Conservation (phyloP, 2,329 filamentous ascomycete species). For the Colletotrichum coccodes region DNA sequence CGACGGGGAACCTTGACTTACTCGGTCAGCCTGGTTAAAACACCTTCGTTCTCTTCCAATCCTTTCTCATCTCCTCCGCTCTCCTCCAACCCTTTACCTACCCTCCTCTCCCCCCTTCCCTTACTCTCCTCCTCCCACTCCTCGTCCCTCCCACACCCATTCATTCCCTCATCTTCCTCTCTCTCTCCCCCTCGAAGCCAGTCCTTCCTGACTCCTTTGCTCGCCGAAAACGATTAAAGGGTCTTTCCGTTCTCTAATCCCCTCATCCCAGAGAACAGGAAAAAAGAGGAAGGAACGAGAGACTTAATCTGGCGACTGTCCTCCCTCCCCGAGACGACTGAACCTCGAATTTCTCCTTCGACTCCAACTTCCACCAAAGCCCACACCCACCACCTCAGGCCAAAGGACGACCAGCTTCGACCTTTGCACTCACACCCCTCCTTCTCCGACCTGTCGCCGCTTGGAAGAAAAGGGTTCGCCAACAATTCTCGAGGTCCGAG, state of each 20-base stretch:
- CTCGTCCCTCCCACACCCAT: conserved; percentile 55
- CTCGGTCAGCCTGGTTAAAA: conserved; percentile 47
- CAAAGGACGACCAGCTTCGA: conserved; percentile 4
- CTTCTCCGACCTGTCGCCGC: conserved; percentile 34
- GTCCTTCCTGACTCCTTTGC: conserved; percentile 56
- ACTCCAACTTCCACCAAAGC: conserved; percentile 12
- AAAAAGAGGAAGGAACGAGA: conserved; percentile 35
- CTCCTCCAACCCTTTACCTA: conserved; percentile 62
- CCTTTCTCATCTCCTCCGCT: conserved; percentile 64
- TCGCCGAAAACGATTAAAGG: conserved; percentile 37
- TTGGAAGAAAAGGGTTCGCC: conserved; percentile 25
- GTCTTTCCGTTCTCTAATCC: conserved; percentile 34
- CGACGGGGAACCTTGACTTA: neutral
- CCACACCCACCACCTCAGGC: conserved; percentile 7
- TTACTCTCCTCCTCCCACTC: conserved; percentile 49
- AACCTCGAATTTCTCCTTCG: conserved; percentile 17
- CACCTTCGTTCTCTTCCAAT: conserved; percentile 60
- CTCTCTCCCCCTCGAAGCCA: conserved; percentile 54
- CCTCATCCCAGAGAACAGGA: conserved; percentile 32
- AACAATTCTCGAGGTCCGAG: conserved; percentile 27
- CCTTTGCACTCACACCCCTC: conserved; percentile 17
- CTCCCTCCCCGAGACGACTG: conserved; percentile 34
- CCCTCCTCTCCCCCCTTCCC: conserved; percentile 47
- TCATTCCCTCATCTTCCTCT: conserved; percentile 68
- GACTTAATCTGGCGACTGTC: conserved; percentile 38